Evolutionary conservation across 805 yeast species (phyloP).

Genomic region (Suhomyces sp.): DNA sequence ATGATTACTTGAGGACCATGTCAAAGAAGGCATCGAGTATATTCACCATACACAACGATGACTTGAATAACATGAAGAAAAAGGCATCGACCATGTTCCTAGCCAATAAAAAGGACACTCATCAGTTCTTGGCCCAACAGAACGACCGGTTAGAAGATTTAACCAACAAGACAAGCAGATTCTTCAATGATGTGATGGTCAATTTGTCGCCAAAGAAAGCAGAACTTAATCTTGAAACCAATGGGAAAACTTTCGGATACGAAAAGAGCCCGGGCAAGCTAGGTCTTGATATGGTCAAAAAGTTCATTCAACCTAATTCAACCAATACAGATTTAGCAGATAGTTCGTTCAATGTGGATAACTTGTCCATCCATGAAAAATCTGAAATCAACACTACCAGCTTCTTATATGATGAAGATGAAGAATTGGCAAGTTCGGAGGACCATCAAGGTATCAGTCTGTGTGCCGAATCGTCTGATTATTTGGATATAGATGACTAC

Average conservation of each 20-base stretch:
- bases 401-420: constrained; percentile 3
- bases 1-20: constrained; percentile 2
- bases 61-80: constrained; percentile 3
- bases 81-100: constrained; percentile 12
- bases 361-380: constrained; percentile 9
- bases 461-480: constrained; percentile 10
- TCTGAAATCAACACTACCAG: background rate
- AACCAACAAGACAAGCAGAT: constrained; percentile 24
- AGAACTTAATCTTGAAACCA: background rate
- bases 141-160: constrained; percentile 16
- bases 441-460: too few relatives aligned
- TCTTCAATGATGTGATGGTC: constrained; percentile 24
- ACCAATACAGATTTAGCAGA: constrained; percentile 18
- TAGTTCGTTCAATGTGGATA: constrained; percentile 30
- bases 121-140: constrained; percentile 6
- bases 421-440: background rate
- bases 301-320: background rate
- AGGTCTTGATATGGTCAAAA: too few relatives aligned
- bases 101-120: constrained; percentile 1
- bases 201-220: constrained; percentile 24
- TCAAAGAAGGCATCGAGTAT: constrained; percentile 21
- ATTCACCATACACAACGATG: constrained; percentile 10
- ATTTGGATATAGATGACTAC: constrained; percentile 27
- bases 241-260: constrained; percentile 1
- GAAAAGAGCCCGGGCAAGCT: too few relatives aligned